Percentiles rank a stretch among this genome's conserved stretches.
These are phyloP conservation scores for Xylariaceae sp. DNA, from an alignment of 2,329 filamentous ascomycete species.

Conservation along the genomic window DNA sequence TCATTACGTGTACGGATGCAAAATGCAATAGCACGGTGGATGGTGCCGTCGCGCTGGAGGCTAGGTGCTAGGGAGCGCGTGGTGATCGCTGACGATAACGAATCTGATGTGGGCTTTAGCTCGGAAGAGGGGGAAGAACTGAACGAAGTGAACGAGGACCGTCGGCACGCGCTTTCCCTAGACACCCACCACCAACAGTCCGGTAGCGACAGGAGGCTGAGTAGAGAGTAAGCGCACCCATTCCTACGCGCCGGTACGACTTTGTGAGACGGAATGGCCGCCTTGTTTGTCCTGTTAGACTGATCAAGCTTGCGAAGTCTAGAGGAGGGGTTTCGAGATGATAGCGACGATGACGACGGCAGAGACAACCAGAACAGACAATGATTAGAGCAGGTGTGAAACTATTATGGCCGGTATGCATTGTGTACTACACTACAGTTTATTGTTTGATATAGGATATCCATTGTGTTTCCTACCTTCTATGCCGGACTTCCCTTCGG, in stretches of 20 bases:
- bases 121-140: slow-evolving; percentile 75
- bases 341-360: slow-evolving; percentile 70
- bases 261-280: not conserved
- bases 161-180: slow-evolving; percentile 50
- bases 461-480: not conserved
- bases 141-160: slow-evolving; percentile 62
- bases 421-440: slow-evolving; percentile 15
- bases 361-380: slow-evolving; percentile 29
- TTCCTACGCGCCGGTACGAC: slow-evolving; percentile 10
- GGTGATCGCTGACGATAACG: slow-evolving; percentile 47
- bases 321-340: slow-evolving; percentile 77
- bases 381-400: slow-evolving; percentile 17
- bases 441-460: not conserved
- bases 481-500: not conserved
- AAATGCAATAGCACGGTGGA: slow-evolving; percentile 46
- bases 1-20: slow-evolving; percentile 61
- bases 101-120: slow-evolving; percentile 59
- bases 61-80: slow-evolving; percentile 49
- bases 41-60: slow-evolving; percentile 58
- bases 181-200: slow-evolving; percentile 45
- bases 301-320: slow-evolving; percentile 50
- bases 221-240: slow-evolving; percentile 66
- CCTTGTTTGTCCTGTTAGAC: slow-evolving; percentile 17
- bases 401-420: not conserved
- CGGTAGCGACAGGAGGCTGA: slow-evolving; percentile 68